These are phyloP conservation scores for Arthroderma sp. DNA, from an alignment of 2,329 filamentous ascomycete species.

Conservation along the genomic window DNA sequence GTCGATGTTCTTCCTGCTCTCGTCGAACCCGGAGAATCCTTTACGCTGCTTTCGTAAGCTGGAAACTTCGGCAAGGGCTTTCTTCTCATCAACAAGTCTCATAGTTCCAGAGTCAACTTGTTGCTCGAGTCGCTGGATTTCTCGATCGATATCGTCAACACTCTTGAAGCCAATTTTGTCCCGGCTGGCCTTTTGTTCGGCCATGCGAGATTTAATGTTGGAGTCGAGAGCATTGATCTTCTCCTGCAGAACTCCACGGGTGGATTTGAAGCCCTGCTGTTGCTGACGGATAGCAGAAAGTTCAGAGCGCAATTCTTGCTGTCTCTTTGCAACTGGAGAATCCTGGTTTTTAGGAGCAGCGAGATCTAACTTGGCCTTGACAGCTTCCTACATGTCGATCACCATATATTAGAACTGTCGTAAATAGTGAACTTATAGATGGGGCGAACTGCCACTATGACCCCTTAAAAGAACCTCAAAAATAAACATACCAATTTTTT, in stretches of 20 bases:
- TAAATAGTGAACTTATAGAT: slow-evolving; percentile 2
- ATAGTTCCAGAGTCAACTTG: slow-evolving; percentile 80
- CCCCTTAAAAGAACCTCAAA: too few species aligned
- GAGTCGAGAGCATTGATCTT: slow-evolving; percentile 88
- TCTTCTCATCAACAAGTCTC: slow-evolving; percentile 96
- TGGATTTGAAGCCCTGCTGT: slow-evolving; percentile 77
- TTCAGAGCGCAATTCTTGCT: slow-evolving; percentile 72
- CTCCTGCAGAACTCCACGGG: slow-evolving; percentile 64
- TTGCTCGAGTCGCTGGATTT: slow-evolving; percentile 68
- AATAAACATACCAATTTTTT: slow-evolving; percentile 47
- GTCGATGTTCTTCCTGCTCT: slow-evolving; percentile 77
- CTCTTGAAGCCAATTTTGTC: slow-evolving; percentile 74
- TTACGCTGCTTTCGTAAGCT: slow-evolving; percentile 79
- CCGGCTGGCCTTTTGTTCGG: slow-evolving; percentile 76
- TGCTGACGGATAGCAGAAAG: slow-evolving; percentile 72
- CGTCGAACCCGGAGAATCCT: slow-evolving; percentile 74
- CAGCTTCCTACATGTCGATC: slow-evolving; percentile 53
- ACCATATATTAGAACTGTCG: neutral
- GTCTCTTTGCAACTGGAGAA: slow-evolving; percentile 66
- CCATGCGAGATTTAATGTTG: slow-evolving; percentile 69
- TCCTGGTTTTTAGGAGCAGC: slow-evolving; percentile 72
- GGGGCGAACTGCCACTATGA: neutral
- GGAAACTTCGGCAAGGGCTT: slow-evolving; percentile 71
- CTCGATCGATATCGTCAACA: slow-evolving; percentile 70
- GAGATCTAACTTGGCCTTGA: slow-evolving; percentile 78